Percentiles rank a stretch among this genome's conserved stretches.
These are phyloP conservation scores for Trichomonas vaginalis DNA, from an alignment of 208 protist species.

Conservation along the genomic window DNA sequence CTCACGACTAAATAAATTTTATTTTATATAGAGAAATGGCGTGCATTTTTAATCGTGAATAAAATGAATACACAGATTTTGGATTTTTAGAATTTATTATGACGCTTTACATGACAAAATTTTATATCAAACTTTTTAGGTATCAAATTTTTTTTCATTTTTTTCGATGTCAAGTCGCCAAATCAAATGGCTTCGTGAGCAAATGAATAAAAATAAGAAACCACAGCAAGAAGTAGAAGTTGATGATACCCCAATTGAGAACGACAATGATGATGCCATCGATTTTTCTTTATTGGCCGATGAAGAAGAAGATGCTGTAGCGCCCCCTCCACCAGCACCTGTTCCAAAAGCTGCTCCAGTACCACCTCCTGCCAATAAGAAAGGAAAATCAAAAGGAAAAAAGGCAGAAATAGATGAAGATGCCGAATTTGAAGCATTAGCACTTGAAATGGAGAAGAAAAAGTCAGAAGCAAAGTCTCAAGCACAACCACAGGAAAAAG, in stretches of 20 bases:
- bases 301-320: neutral
- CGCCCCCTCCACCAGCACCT: neutral
- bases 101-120: no score
- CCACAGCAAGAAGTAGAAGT: neutral
- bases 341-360: neutral
- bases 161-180: neutral
- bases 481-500: neutral
- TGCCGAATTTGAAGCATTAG: neutral
- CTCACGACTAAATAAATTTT: no score
- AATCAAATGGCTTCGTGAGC: conserved; percentile 11
- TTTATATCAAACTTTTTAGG: neutral
- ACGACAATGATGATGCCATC: neutral
- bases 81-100: no score
- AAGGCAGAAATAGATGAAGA: neutral
- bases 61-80: no score
- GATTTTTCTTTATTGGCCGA: neutral
- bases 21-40: no score
- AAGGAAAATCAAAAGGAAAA: neutral
- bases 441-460: neutral
- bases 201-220: neutral
- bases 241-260: neutral
- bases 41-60: no score
- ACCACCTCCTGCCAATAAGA: neutral
- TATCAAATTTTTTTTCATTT: neutral
- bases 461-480: neutral